Evolutionary conservation across 169 alveolate species (phyloP).

Genomic region (Eimeria acervulina): DNA sequence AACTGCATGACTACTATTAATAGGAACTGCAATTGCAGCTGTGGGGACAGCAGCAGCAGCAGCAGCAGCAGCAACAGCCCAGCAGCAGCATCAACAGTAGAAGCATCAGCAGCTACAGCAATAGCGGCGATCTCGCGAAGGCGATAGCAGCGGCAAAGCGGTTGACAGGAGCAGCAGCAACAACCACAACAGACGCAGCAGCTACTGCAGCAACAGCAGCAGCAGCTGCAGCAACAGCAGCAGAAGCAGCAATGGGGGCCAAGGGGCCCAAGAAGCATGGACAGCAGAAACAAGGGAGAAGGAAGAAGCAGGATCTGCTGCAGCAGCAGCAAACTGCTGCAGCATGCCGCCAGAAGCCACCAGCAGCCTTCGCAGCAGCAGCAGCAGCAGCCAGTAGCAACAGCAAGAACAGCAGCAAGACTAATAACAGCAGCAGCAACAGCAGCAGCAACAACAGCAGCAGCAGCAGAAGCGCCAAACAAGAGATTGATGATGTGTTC

Average conservation of each 20-base stretch:
- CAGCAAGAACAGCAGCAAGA: background rate
- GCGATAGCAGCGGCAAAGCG: background rate
- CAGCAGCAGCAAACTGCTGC: slow-evolving; percentile 19
- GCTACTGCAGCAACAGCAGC: too few relatives aligned
- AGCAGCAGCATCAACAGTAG: too few relatives aligned
- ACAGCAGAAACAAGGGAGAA: background rate
- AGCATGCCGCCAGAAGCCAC: background rate
- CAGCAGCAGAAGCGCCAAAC: slow-evolving; percentile 33
- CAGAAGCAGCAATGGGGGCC: slow-evolving; percentile 7
- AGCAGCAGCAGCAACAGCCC: too few relatives aligned
- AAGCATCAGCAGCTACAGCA: too few relatives aligned
- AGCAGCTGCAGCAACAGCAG: background rate
- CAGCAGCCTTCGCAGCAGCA: background rate
- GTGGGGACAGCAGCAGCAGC: too few relatives aligned
- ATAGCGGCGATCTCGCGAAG: too few relatives aligned
- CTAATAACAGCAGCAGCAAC: background rate
- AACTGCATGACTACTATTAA: too few relatives aligned
- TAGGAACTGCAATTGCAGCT: too few relatives aligned
- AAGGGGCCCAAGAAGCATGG: background rate
- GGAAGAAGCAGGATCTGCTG: background rate
- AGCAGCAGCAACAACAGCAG: slow-evolving; percentile 26
- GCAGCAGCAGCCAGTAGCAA: background rate
- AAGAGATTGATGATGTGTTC: background rate
- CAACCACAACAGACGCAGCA: too few relatives aligned
- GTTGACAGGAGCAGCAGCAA: too few relatives aligned